Percentiles rank a stretch among this genome's conserved stretches.
These are phyloP conservation scores for Beverwykella pulmonaria DNA, from an alignment of 495 filamentous ascomycete species.

Conservation along the genomic window DNA sequence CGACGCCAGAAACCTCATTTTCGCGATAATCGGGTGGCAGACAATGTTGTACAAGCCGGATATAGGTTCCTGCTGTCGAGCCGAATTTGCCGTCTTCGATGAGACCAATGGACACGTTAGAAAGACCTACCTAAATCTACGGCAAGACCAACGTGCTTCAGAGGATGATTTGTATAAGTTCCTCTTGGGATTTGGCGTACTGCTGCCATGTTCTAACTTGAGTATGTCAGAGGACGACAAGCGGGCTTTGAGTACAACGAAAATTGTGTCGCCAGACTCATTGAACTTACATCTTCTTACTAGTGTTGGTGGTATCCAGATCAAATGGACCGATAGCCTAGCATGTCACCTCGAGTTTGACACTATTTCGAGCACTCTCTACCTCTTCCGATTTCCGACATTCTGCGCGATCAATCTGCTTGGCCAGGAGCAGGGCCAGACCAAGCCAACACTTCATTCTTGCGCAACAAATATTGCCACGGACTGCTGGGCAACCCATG, in stretches of 20 bases:
- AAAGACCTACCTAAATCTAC: background rate
- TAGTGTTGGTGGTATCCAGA: constrained; percentile 28
- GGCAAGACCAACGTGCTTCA: constrained; percentile 7
- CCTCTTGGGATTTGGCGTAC: constrained; percentile 24
- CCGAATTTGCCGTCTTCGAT: constrained; percentile 22
- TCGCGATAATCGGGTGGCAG: constrained; percentile 37
- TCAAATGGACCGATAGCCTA: constrained; percentile 35
- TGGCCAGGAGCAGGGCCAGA: background rate
- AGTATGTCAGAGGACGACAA: constrained; percentile 3
- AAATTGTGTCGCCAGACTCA: constrained; percentile 2
- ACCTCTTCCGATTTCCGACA: constrained; percentile 35
- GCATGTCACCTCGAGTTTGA: constrained; percentile 39
- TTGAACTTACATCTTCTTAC: constrained; percentile 22
- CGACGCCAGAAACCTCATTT: constrained; percentile 27
- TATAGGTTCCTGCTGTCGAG: constrained; percentile 25
- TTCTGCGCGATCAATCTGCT: constrained; percentile 27
- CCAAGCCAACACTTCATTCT: constrained; percentile 16
- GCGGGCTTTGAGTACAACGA: background rate
- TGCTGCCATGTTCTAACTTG: constrained; percentile 21
- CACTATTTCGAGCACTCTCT: constrained; percentile 6
- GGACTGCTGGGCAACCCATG: constrained; percentile 18
- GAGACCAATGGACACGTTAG: constrained; percentile 25
- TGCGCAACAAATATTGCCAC: constrained; percentile 7
- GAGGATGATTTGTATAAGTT: constrained; percentile 14
- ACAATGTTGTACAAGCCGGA: constrained; percentile 39